A percentile compares a stretch with the other conserved stretches of the same genome.
phyloP scores from a whole-genome alignment of 176 grass and related monocot species.

The Phoenix roebelenii region DNA sequence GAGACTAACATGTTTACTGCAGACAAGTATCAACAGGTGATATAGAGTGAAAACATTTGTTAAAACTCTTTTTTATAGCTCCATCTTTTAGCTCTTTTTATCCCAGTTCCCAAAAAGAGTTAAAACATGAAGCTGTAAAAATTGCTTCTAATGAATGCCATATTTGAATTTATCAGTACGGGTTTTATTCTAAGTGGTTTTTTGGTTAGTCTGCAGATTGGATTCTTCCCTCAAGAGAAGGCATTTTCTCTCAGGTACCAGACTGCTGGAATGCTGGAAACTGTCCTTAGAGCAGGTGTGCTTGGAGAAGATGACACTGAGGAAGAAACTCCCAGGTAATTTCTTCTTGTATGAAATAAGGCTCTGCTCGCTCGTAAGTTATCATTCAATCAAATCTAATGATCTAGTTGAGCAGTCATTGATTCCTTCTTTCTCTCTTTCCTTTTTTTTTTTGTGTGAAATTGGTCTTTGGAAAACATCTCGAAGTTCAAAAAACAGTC shows the following conservation, averaged over 20 bases:
- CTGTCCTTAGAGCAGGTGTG: slow-evolving; percentile 69
- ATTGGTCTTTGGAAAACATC: too few relatives aligned
- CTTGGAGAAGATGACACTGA: slow-evolving; percentile 83
- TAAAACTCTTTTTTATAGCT: too few relatives aligned
- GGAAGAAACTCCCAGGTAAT: slow-evolving; percentile 76
- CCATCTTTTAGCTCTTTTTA: too few relatives aligned
- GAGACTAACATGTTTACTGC: slow-evolving; percentile 88
- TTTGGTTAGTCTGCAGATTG: slow-evolving; percentile 64
- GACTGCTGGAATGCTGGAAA: slow-evolving; percentile 86
- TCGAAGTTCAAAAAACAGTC: too few relatives aligned
- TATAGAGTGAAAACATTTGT: slow-evolving; percentile 1
- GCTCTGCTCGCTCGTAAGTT: too few relatives aligned
- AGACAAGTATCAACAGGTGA: slow-evolving; percentile 96
- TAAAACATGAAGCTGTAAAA: too few relatives aligned
- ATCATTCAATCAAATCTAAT: too few relatives aligned
- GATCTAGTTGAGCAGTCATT: too few relatives aligned
- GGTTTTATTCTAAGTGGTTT: slow-evolving; percentile 11
- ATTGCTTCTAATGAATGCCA: too few relatives aligned
- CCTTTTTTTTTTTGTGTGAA: too few relatives aligned
- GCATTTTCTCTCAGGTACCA: slow-evolving; percentile 89
- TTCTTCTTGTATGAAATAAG: background rate
- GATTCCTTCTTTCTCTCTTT: background rate
- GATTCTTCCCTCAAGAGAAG: slow-evolving; percentile 71
- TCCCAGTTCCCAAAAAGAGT: too few relatives aligned
- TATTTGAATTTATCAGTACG: background rate